These are phyloP conservation scores for Phytopythium sindhum DNA, from an alignment of 352 stramenopile species.

Conservation along the genomic window DNA sequence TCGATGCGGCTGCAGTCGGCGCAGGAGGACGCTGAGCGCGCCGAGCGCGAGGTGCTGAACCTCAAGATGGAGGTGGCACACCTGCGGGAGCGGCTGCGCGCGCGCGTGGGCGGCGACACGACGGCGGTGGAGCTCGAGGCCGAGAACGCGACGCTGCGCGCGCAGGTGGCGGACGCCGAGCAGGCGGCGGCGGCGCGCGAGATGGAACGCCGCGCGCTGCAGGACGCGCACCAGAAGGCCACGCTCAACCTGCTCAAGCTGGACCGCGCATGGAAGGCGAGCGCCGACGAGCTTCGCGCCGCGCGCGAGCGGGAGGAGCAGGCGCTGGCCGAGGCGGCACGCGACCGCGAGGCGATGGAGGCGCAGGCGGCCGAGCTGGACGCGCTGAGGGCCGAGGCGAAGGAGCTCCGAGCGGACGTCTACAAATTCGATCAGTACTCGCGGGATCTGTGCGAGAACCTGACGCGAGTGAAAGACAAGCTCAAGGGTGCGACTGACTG, in stretches of 20 bases:
- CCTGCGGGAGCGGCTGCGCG: conserved; percentile 60
- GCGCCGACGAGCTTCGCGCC: conserved; percentile 21
- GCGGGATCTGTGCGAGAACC: not conserved
- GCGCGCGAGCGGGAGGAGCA: conserved; percentile 20
- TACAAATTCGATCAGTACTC: not conserved
- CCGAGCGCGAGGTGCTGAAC: conserved; percentile 76
- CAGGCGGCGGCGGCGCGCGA: conserved; percentile 34
- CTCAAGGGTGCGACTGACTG: not conserved
- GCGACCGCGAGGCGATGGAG: conserved; percentile 22
- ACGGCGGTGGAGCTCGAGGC: conserved; percentile 74
- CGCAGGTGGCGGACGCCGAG: conserved; percentile 51
- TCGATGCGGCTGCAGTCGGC: conserved; percentile 37
- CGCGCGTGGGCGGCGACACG: conserved; percentile 72
- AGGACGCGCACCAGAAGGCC: conserved; percentile 65
- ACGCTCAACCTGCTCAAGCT: conserved; percentile 66
- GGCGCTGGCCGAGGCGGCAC: conserved; percentile 16
- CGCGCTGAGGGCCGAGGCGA: conserved; percentile 9
- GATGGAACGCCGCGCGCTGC: conserved; percentile 36
- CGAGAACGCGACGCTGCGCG: conserved; percentile 70
- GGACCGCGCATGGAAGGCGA: conserved; percentile 70
- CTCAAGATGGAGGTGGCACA: conserved; percentile 85
- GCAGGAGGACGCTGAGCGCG: conserved; percentile 43
- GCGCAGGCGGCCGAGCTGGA: conserved; percentile 10
- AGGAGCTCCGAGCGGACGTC: not conserved
- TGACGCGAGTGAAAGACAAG: not conserved